A percentile compares a stretch with the other conserved stretches of the same genome.
Conservation (phyloP, 2,329 filamentous ascomycete species). For the Pestalotiopsis fici region DNA sequence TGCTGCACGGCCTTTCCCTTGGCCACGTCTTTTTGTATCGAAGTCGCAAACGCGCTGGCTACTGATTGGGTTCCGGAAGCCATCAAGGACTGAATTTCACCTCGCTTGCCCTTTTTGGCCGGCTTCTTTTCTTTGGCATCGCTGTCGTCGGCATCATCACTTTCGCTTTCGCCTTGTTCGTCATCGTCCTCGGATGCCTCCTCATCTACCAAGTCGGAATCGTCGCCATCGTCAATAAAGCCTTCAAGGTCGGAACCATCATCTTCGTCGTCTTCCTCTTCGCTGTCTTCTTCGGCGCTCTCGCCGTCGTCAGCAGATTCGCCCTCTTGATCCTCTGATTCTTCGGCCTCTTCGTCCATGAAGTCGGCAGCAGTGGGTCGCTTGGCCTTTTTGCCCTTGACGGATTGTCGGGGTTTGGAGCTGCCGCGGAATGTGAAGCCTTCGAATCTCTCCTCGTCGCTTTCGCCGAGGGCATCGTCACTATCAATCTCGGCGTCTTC, state of each 20-base stretch:
- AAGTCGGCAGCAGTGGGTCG: constrained; percentile 58
- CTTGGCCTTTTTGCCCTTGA: constrained; percentile 32
- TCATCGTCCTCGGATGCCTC: constrained; percentile 20
- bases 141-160: constrained; percentile 35
- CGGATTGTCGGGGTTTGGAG: constrained; percentile 44
- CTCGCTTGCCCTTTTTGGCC: constrained; percentile 32
- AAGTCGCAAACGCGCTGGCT: constrained; percentile 60
- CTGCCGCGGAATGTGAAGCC: constrained; percentile 68
- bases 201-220: constrained; percentile 21
- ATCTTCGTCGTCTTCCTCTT: constrained; percentile 19
- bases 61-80: constrained; percentile 52
- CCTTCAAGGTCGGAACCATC: constrained; percentile 15
- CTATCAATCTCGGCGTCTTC: constrained; percentile 64
- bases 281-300: constrained; percentile 34
- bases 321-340: constrained; percentile 32
- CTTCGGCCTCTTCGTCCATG: constrained; percentile 35
- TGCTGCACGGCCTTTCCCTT: constrained; percentile 86
- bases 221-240: constrained; percentile 36
- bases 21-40: constrained; percentile 73
- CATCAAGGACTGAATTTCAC: constrained; percentile 35
- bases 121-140: constrained; percentile 7
- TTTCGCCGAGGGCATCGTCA: constrained; percentile 75
- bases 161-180: constrained; percentile 15
- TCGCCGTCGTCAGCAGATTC: constrained; percentile 36
- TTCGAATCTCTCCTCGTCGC: constrained; percentile 81